Evolutionary conservation across 257 asterid genomes (phyloP), one percentile per base, ranked within the genome.

Genomic region (Parsonsia alboflavescens): DNA sequence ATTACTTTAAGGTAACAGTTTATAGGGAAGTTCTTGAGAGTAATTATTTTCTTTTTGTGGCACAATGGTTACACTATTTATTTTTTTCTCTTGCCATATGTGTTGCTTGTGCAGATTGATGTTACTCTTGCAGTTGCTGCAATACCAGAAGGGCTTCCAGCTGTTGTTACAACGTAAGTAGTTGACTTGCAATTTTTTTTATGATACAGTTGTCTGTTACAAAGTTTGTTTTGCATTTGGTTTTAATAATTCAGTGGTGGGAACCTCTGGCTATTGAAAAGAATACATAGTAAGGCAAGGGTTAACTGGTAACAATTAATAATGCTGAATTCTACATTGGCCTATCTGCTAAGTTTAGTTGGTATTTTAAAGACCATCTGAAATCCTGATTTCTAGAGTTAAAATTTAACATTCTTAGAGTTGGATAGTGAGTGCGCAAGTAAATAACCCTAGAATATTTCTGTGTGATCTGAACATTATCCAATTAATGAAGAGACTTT

Each of bases 61-160:
- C 52, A 24, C 33, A 28, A 6, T 24, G 44, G 53, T 57, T 28
- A 28, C 17, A 1, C 64, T 26, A 26, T 56, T 77, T 50, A 16
- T 66, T 50, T 16, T 41, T n/a, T 10, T 26, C 72, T 39, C 54
- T 56, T 65, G n/a, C n/a, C n/a, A 73, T 72, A 44, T 80, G 39
- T 79, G 57, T n/a, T n/a, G n/a, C n/a, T n/a, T n/a, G 82, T 73
- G 79, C 79, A 94, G 99, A 92, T 95, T 86, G 99, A 98, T 71
- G 99, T 95, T 87, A 98, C 99, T 74, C 96, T 95, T 77, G 99
- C 99, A 36, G 99, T 95, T 83, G 99, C 99, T 69, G 99, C 99
- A 81, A 95, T 95, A 77, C 99, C 99, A 71, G 99, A 95, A 86
- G 99, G 99, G 54, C 97, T 95, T 80, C 99, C 99, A 80, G 99